Conservation (phyloP, 2,329 filamentous ascomycete species). For the Dactylonectria macrodidyma region DNA sequence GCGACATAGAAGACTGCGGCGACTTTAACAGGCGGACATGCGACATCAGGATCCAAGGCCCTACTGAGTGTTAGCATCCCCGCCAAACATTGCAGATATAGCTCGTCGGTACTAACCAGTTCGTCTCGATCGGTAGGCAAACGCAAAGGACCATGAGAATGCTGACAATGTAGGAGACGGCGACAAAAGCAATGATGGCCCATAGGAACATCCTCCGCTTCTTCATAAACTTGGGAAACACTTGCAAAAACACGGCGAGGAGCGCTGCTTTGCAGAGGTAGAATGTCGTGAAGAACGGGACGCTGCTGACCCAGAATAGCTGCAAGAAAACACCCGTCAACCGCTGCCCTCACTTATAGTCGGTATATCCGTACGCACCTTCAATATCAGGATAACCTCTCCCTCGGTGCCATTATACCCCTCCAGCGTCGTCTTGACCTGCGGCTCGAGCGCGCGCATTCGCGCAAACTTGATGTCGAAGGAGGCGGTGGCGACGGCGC, state of each 20-base stretch:
- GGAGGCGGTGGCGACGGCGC: slow-evolving; percentile 14
- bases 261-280: slow-evolving; percentile 44
- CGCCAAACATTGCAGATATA: not conserved
- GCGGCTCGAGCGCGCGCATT: slow-evolving; percentile 29
- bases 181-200: slow-evolving; percentile 22
- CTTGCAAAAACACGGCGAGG: slow-evolving; percentile 34
- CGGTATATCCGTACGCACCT: slow-evolving; percentile 22
- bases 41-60: not conserved
- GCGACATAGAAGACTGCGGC: not conserved
- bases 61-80: not conserved
- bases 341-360: too few relatives aligned
- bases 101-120: slow-evolving; percentile 23
- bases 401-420: slow-evolving; percentile 24
- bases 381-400: slow-evolving; percentile 9
- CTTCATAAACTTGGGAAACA: slow-evolving; percentile 39
- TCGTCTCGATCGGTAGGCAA: slow-evolving; percentile 29
- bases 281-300: slow-evolving; percentile 42
- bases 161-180: slow-evolving; percentile 21
- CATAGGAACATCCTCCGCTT: slow-evolving; percentile 31
- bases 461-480: slow-evolving; percentile 29
- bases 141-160: slow-evolving; percentile 34
- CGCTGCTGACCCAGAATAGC: slow-evolving; percentile 31
- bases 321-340: not conserved
- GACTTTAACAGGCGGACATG: not conserved
- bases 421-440: slow-evolving; percentile 18